Evolutionary conservation across 2,329 filamentous ascomycete species (phyloP).

Genomic region (Talaromyces piceae): DNA sequence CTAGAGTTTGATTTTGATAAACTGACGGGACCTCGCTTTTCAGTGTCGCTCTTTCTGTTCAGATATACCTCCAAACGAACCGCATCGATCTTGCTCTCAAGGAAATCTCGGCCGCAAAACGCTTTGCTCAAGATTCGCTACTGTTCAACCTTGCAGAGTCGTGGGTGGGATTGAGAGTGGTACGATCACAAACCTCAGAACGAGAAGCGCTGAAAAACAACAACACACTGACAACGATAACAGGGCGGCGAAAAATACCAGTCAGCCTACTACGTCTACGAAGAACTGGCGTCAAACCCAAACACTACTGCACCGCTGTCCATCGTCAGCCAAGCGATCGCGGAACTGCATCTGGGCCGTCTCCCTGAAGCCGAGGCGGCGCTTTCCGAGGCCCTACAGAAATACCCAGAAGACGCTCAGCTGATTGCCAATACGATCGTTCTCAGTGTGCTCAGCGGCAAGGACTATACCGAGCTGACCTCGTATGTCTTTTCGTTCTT

Average conservation of each 20-base stretch:
- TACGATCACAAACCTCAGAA: conserved; percentile 43
- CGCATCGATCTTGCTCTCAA: conserved; percentile 83
- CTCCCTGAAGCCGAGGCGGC: conserved; percentile 83
- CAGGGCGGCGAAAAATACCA: conserved; percentile 94
- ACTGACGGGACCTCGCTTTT: neutral
- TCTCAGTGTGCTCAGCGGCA: conserved; percentile 67
- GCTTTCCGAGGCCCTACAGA: conserved; percentile 68
- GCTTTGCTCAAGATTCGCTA: conserved; percentile 92
- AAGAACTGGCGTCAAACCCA: conserved; percentile 85
- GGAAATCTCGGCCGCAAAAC: conserved; percentile 75
- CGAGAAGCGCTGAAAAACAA: neutral
- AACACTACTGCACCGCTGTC: conserved; percentile 68
- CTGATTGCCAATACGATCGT: conserved; percentile 79
- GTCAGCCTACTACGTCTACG: conserved; percentile 93
- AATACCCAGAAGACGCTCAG: conserved; percentile 63
- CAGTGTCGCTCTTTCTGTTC: conserved; percentile 75
- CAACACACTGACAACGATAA: neutral
- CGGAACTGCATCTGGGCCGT: conserved; percentile 83
- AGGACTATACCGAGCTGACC: conserved; percentile 56
- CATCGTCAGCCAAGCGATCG: conserved; percentile 80
- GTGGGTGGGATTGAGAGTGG: conserved; percentile 84
- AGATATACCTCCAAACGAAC: conserved; percentile 90
- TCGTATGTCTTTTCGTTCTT: conserved; percentile 43
- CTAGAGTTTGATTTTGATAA: no score
- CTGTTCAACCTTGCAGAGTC: conserved; percentile 91